phyloP scores from a whole-genome alignment of 2,329 filamentous ascomycete species.

The Epichloe uncinata region DNA sequence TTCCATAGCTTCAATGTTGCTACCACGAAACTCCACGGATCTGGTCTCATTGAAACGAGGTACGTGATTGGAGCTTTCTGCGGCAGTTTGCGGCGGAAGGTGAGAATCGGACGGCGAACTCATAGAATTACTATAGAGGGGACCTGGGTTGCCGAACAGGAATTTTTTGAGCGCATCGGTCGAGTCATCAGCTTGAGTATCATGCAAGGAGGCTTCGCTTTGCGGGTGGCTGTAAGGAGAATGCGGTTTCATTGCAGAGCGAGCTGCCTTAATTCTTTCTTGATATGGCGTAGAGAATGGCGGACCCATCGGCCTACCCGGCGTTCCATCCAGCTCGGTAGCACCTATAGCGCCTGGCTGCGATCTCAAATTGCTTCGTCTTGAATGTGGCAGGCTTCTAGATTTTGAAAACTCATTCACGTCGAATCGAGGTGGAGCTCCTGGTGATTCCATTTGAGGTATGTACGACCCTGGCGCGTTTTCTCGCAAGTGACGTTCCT shows the following conservation, averaged over 20 bases:
- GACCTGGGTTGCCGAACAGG: conserved; percentile 31
- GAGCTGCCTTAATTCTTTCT: conserved; percentile 46
- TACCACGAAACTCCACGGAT: conserved; percentile 3
- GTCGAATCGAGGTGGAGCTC: conserved; percentile 7
- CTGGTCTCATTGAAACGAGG: background rate
- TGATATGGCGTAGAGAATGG: conserved; percentile 56
- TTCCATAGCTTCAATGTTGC: conserved; percentile 36
- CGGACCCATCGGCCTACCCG: conserved; percentile 43
- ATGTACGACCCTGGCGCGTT: conserved; percentile 24
- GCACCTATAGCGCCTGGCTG: conserved; percentile 14
- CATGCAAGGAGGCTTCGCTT: background rate
- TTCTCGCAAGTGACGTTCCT: conserved; percentile 38
- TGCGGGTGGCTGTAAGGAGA: background rate
- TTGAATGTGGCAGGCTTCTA: conserved; percentile 13
- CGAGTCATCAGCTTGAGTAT: conserved; percentile 15
- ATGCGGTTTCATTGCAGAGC: conserved; percentile 16
- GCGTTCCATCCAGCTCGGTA: conserved; percentile 49
- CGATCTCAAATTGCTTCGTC: conserved; percentile 12
- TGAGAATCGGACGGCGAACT: background rate
- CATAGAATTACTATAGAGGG: background rate
- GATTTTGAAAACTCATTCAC: conserved; percentile 11
- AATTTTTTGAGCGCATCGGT: conserved; percentile 45
- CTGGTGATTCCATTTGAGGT: background rate
- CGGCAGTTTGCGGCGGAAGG: background rate
- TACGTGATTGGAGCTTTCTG: background rate